Base-by-base conservation (phyloP, 1,284 basidiomycete species). In the Malassezia caprae region DNA sequence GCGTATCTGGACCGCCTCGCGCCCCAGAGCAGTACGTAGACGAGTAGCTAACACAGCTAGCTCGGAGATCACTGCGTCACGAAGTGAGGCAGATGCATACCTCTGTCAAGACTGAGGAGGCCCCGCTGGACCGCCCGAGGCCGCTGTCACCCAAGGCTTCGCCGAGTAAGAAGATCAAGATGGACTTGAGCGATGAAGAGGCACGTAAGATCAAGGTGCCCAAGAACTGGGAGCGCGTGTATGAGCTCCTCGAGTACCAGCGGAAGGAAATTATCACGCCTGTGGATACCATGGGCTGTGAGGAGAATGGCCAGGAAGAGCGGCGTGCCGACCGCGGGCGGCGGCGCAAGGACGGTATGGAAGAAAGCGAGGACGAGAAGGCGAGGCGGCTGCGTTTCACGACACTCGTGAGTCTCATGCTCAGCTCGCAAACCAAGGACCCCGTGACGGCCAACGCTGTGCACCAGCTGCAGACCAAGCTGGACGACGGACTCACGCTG, bases 371-470 rank as follows among this genome's bases (percentile, higher is more conserved):
- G 1, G 58, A 66, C 26, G 66, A 64, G 0, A 39, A 47, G 5
- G 61, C 47, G 4, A 54, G 88, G 85, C 86, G 84, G 51, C 80
- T 82, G 44, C 82, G 90, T 1, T 86, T 90, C 54, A 81, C 88
- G 4, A 88, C 86, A 3, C 82, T 96, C 21, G 82, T 98, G 8
- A 90, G 90, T 2, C 80, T 98, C 49, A 96, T 96, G 88, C 81
- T 96, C 4, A 90, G 87, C 11, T 88, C 88, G 1, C 70, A 72
- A 56, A 96, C 93, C 2, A 96, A 93, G 74, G 88, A 75, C 41
- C 66, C 68, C 0, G 67, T 74, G 8, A 93, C 88, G 0, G 83
- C 88, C 48, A 82, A 85, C 1, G 93, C 93, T 0, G 83, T 94
- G 0, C 73, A 78, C 2, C 86, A 85, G 61, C 79, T 98, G 1